Conservation (phyloP, 2,329 filamentous ascomycete genomes). For the Botrytis cinerea region DNA sequence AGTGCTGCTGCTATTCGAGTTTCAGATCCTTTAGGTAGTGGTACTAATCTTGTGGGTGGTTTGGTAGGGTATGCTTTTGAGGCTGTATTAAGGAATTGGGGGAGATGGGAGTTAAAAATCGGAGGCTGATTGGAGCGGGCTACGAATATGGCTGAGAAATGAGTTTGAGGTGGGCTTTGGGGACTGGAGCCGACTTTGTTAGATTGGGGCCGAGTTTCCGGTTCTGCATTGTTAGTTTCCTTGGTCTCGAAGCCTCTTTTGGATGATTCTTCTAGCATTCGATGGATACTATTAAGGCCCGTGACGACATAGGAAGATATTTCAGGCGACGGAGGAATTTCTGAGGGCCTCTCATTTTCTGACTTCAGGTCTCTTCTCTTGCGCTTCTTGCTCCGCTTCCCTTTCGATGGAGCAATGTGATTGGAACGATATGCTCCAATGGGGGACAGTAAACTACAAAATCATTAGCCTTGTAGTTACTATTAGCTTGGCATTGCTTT, state of each 20-base stretch:
- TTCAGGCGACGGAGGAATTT: constrained; percentile 49
- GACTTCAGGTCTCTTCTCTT: constrained; percentile 47
- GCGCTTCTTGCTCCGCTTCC: constrained; percentile 58
- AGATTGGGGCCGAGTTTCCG: not conserved
- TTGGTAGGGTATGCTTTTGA: constrained; percentile 47
- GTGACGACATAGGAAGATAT: constrained; percentile 61
- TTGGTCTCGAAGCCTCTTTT: not conserved
- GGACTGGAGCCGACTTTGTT: not conserved
- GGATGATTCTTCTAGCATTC: constrained; percentile 48
- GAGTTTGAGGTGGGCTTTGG: constrained; percentile 3
- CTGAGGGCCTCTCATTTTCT: constrained; percentile 27
- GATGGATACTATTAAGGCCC: constrained; percentile 65
- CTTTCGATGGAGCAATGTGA: constrained; percentile 59
- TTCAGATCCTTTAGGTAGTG: constrained; percentile 62
- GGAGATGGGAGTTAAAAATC: constrained; percentile 61
- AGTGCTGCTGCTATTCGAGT: constrained; percentile 57
- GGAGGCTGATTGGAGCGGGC: constrained; percentile 58
- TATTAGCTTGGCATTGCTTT: not conserved
- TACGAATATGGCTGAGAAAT: constrained; percentile 56
- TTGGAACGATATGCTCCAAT: constrained; percentile 61
- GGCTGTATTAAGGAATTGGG: constrained; percentile 55
- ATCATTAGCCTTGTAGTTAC: not conserved
- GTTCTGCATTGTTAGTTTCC: not conserved
- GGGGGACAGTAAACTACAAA: constrained; percentile 60
- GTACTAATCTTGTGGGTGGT: constrained; percentile 57